Evolutionary conservation across 371 early-diverging fungal species (phyloP).

Genomic region (Nematocida sp.): DNA sequence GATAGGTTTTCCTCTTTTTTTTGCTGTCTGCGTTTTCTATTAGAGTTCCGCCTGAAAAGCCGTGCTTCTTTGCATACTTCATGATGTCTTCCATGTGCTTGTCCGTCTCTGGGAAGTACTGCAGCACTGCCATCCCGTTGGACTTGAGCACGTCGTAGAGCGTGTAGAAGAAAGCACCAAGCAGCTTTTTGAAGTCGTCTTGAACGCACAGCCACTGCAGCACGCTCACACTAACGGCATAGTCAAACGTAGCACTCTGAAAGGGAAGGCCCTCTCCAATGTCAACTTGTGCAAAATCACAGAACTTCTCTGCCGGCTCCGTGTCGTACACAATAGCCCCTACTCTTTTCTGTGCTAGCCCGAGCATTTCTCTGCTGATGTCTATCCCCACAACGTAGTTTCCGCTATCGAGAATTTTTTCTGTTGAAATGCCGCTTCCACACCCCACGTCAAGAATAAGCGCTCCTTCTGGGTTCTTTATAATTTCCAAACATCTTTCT

Average conservation of each 20-base stretch:
- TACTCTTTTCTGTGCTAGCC: conserved; percentile 25
- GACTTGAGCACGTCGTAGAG: conserved; percentile 76
- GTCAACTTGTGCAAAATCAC: conserved; percentile 69
- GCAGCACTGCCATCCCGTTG: conserved; percentile 86
- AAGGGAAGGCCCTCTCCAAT: conserved; percentile 87
- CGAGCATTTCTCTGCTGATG: conserved; percentile 46
- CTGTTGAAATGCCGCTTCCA: conserved; percentile 85
- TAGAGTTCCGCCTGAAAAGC: conserved; percentile 84
- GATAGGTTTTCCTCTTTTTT: conserved; percentile 69
- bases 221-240: conserved; percentile 89
- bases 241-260: conserved; percentile 90
- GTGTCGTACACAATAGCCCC: conserved; percentile 7
- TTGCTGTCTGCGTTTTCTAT: conserved; percentile 90
- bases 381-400: conserved; percentile 48
- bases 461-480: conserved; percentile 43
- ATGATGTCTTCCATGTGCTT: conserved; percentile 84
- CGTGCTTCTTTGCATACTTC: conserved; percentile 77
- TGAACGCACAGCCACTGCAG: conserved; percentile 97
- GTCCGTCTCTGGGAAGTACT: conserved; percentile 93
- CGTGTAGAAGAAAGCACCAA: conserved; percentile 80
- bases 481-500: conserved; percentile 58
- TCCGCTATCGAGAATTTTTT: conserved; percentile 80
- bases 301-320: conserved; percentile 31
- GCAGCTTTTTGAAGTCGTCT: conserved; percentile 71
- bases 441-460: conserved; percentile 87